Evolutionary conservation across 2,329 filamentous ascomycete species (phyloP), one percentile per base, ranked within the genome.

Genomic region (Ciborinia camelliae): DNA sequence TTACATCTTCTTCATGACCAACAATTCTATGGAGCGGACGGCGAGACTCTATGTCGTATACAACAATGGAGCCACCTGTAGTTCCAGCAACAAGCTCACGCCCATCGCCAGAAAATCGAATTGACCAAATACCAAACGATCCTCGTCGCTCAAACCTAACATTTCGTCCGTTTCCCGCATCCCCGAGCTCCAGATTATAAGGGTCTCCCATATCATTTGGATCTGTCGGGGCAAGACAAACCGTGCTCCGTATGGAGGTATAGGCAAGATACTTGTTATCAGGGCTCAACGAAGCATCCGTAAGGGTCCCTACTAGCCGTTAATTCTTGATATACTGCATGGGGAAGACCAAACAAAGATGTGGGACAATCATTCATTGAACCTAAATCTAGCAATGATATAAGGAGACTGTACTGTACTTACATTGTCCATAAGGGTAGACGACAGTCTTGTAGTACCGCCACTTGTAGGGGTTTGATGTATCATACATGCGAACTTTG

Each of bases 401-500:
- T 35, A 20, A 60, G 7, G n/a, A 32, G 28, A 2, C 15, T 62
- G 14, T 14, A 2, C 15, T 62, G 14, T 14, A 47, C 60, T 62
- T 62, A 62, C 60, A 60, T 72, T 91, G 89, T 2, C 93, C 95
- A 69, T 88, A 90, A 0, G 92, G 92, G 76, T 95, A 97, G 35
- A 82, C 80, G 6, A 92, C 91, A 0, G 90, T 94, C 79, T 94
- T 98, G 81, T 97, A 97, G 76, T 97, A 93, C 75, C 89, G 90
- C 95, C 95, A 99, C 69, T 92, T 85, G 77, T 95, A 96, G 0
- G 94, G 92, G 71, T 97, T 97, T 1, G 91, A 93, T 0, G 95
- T 98, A 76, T 98, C 94, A 77, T 98, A 99, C 91, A 99, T 93
- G 62, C 93, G 89, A 12, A 99, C 92, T 71, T 87, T 90, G 79